Evolutionary conservation across 768 basidiomycete species (phyloP), one percentile per base, ranked within the genome.

Genomic region (Hortiboletus flavorubellus): DNA sequence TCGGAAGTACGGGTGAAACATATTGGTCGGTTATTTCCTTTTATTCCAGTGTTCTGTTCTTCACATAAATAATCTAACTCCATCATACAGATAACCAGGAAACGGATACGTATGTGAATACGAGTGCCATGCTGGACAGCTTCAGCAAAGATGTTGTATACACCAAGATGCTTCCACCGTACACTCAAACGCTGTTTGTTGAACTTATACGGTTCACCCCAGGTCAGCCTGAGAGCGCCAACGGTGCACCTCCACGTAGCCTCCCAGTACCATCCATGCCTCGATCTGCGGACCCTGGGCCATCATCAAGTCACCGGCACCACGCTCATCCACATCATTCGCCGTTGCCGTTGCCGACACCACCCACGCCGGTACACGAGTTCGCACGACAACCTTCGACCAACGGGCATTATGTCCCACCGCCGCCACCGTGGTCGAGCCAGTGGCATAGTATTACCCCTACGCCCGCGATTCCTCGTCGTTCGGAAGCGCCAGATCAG

Each of bases 1-100:
- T 88, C 89, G 1, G 88, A 92, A 62, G 80, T 93, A 21, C 81
- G 90, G 39, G 86, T 92, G 8, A 80, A 80, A 58, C 80, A 86
- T 59, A 71, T 79, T 18, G 78, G 86, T 87, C 55, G 33, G 79
- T 75, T 44, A 51, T 44, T 51, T 53, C 15, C 0, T 31, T 54
- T 56, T 33, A 23, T 16, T 42, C 11, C 2, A 4, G 10, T 15
- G 3, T 23, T 45, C 46, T n/a, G 30, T 58, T 41, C 31, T 11
- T 44, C 31, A 8, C 21, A 6, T 16, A 41, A 21, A 42, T 44
- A 38, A 39, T 53, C 49, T 58, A 42, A 56, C 66, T 0, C 8
- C 46, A 58, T 71, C 12, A 5, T 34, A 21, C 50, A 72, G 80
- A 83, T 41, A 76, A 73, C 42, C 71, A 72, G 18, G 80, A 81